Evolutionary conservation across 140 eudicot species (phyloP).

Genomic region (Oenanthe javanica): DNA sequence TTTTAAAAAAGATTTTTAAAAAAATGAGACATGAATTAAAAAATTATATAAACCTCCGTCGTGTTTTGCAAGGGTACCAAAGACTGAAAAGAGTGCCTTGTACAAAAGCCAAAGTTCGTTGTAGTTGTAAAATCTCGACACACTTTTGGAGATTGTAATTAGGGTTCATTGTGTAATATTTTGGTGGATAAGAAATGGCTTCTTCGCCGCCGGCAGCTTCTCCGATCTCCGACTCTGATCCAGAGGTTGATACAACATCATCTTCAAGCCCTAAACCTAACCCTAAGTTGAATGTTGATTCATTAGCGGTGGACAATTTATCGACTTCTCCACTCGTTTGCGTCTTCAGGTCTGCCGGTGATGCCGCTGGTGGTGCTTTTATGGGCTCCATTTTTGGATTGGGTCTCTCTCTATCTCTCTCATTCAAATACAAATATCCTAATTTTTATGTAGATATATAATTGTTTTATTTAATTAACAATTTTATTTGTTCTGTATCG

Average conservation of each 20-base stretch:
- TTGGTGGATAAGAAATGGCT: background rate
- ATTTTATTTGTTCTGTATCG: no score
- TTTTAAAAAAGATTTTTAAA: background rate
- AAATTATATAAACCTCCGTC: background rate
- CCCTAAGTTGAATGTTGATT: background rate
- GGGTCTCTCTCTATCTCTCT: conserved; percentile 27
- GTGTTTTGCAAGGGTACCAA: background rate
- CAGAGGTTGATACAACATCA: background rate
- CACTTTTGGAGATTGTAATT: background rate
- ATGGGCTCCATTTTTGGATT: conserved; percentile 89
- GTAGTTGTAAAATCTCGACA: background rate
- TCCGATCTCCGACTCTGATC: conserved; percentile 7
- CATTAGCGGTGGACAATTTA: background rate
- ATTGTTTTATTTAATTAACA: background rate
- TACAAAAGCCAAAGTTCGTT: background rate
- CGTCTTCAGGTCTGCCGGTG: conserved; percentile 47
- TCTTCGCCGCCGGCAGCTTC: conserved; percentile 13
- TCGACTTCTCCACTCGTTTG: conserved; percentile 7
- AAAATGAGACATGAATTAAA: background rate
- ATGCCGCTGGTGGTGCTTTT: conserved; percentile 77
- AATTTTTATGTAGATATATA: no score
- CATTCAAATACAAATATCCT: background rate
- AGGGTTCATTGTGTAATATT: background rate
- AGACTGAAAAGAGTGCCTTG: background rate
- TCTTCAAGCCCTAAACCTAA: conserved; percentile 7